These are phyloP conservation scores for Ceratocystis colombiana DNA, from an alignment of 2,329 filamentous ascomycete species.

Conservation along the genomic window DNA sequence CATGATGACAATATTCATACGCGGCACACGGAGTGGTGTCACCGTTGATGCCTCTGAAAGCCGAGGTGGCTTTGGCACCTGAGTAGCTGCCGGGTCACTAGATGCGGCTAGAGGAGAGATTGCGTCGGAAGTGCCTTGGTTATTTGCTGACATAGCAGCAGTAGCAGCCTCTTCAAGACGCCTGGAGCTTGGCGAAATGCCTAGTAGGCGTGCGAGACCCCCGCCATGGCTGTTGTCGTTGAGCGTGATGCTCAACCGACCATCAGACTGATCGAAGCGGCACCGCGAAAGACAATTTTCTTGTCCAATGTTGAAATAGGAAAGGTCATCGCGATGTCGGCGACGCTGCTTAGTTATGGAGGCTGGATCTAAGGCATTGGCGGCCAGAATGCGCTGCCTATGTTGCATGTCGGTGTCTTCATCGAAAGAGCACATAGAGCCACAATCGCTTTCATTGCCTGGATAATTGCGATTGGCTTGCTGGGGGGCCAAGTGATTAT, in stretches of 20 bases:
- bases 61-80: conserved; percentile 21
- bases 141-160: background rate
- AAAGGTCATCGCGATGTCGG: background rate
- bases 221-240: conserved; percentile 60
- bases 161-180: background rate
- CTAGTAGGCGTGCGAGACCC: conserved; percentile 46
- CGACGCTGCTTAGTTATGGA: background rate
- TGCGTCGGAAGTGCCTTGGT: background rate
- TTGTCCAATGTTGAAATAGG: conserved; percentile 49
- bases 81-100: conserved; percentile 2
- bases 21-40: conserved; percentile 12
- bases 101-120: background rate
- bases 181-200: conserved; percentile 1
- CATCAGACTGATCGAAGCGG: conserved; percentile 53
- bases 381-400: background rate
- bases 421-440: background rate
- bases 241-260: conserved; percentile 60
- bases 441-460: background rate
- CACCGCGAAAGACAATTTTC: conserved; percentile 56
- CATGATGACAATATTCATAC: conserved; percentile 71
- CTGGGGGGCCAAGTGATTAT: background rate
- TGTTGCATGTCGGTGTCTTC: background rate
- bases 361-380: background rate
- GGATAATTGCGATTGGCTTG: background rate
- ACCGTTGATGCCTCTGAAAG: conserved; percentile 20